These are phyloP conservation scores for Hypoxylon sp. DNA, from an alignment of 2,329 filamentous ascomycete genomes.

Conservation along the genomic window DNA sequence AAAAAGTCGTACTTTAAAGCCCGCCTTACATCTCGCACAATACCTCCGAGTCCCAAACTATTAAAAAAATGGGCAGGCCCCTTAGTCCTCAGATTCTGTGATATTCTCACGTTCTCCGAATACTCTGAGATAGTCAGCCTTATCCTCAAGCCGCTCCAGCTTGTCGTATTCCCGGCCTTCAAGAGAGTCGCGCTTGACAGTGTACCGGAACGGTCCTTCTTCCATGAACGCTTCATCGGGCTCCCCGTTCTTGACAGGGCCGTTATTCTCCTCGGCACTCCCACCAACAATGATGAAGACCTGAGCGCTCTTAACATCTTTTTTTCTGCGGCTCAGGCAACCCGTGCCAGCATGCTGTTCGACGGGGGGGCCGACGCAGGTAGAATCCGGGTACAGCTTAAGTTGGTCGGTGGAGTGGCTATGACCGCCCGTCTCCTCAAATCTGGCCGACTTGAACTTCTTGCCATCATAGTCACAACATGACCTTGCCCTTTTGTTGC, in stretches of 20 bases:
- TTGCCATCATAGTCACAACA: slow-evolving; percentile 2
- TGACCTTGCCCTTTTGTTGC: background rate
- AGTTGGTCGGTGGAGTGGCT: background rate
- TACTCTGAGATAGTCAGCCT: background rate
- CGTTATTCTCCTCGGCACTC: background rate
- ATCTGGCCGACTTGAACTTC: slow-evolving; percentile 9
- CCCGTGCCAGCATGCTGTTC: slow-evolving; percentile 3
- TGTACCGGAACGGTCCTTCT: slow-evolving; percentile 3
- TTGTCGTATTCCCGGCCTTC: slow-evolving; percentile 1
- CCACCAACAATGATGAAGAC: background rate
- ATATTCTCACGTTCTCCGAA: slow-evolving; percentile 11
- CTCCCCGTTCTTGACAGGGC: background rate
- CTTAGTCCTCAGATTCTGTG: background rate
- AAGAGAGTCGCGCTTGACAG: slow-evolving; percentile 3
- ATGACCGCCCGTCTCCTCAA: background rate
- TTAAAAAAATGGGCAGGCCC: background rate
- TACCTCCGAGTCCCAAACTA: background rate
- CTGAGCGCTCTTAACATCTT: background rate
- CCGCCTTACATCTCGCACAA: background rate
- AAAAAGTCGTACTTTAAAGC: too few relatives aligned
- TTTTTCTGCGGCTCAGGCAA: slow-evolving; percentile 1
- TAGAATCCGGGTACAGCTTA: background rate
- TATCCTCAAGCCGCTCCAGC: slow-evolving; percentile 2
- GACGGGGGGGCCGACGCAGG: background rate
- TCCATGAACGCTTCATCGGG: slow-evolving; percentile 14